Base-by-base conservation (phyloP, 78 protist genomes). In the Mastigamoeba balamuthi region DNA sequence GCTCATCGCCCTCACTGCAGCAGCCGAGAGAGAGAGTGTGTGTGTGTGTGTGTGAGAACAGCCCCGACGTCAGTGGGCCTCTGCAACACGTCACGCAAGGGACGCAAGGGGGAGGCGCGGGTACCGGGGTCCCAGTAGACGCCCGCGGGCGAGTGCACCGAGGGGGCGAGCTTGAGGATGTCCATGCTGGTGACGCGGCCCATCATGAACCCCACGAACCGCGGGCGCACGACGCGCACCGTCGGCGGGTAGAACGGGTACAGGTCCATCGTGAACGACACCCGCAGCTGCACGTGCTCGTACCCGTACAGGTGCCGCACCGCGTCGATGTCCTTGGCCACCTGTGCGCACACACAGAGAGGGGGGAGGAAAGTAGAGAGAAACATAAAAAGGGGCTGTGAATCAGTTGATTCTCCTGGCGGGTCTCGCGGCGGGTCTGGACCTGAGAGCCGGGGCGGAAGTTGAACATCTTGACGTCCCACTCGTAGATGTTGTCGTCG, bases 221-320 rank as follows among this genome's bases (percentile, higher is more conserved):
- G 72, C 40, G 87, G 87, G 41, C 87, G 70, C 38, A 82, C 77
- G 3, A 82, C 37, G 29, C 66, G 66, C 25, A 76, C 25, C 27
- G 87, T 82, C 40, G 87, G 87, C 40, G 87, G 87, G 73, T 82
- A 82, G 41, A 82, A 82, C 70, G 87, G 87, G 67, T 82, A 75
- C 9, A 82, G 67, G 40, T 82, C 87, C 37, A 70, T 77, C 40
- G 81, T 75, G 39, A 82, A 82, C 44, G 73, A 70, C 25, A 76
- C 87, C 41, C 74, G 78, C 9, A 82, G 9, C 29, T 82, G 80
- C 1, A 75, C 40, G 66, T 82, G 72, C 17, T 82, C 87, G 81
- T 82, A 53, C 53, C 38, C 27, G 10, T 33, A 35, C 27, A 27
- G 3, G 38, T 1, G 27, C n/a, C n/a, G n/a, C n/a, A n/a, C n/a